Conservation (phyloP, 352 stramenopile genomes). For the Phytophthora vignae region DNA sequence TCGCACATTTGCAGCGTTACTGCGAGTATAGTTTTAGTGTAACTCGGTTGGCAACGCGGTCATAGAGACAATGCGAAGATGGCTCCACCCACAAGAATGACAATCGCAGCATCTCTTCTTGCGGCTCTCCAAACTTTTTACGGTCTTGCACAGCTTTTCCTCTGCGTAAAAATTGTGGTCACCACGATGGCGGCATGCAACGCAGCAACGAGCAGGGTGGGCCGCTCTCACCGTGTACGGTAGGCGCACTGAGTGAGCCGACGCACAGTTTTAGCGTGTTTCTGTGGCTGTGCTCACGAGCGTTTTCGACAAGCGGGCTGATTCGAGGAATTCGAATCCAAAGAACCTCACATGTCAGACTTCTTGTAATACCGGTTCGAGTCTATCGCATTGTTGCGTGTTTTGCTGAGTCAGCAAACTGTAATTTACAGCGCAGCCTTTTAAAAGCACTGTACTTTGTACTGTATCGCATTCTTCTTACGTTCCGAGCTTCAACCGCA, state of each 20-base stretch:
- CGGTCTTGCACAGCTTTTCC: background rate
- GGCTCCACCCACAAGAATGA: conserved; percentile 34
- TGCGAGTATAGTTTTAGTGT: conserved; percentile 5
- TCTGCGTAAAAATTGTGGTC: background rate
- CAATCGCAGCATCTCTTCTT: conserved; percentile 37
- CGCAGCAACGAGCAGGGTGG: background rate
- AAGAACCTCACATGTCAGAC: background rate
- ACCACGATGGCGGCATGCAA: conserved; percentile 1
- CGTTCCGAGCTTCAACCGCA: too few species aligned
- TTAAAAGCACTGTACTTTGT: too few species aligned
- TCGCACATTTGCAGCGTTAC: conserved; percentile 20
- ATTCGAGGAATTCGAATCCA: background rate
- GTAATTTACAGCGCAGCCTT: too few species aligned
- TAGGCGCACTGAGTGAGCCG: background rate
- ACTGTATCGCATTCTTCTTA: too few species aligned
- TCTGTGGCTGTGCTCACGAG: conserved; percentile 5
- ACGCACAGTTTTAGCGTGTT: background rate
- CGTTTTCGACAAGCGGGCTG: background rate
- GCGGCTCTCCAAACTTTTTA: conserved; percentile 7
- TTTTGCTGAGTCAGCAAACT: too few species aligned
- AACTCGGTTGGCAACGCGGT: conserved; percentile 6
- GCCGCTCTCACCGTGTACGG: conserved; percentile 6
- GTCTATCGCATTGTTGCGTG: too few species aligned
- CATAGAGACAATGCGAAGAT: conserved; percentile 20
- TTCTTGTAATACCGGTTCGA: too few species aligned